phyloP scores from a whole-genome alignment of 73 alveolate species.

The Paramecium sonneborni region DNA sequence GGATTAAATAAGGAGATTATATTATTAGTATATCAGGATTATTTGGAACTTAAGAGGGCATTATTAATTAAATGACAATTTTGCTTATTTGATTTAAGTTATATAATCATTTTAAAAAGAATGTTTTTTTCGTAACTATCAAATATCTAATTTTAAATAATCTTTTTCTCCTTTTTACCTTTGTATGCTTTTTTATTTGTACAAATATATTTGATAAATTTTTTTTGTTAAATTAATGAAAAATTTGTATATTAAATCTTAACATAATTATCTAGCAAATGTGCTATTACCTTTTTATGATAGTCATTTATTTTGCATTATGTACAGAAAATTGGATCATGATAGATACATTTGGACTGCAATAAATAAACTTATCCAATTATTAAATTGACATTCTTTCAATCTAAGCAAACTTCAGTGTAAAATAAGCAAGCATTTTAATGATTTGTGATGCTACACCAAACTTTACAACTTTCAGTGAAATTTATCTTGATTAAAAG shows the following conservation, averaged over 20 bases:
- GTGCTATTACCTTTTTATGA: background rate
- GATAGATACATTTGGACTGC: background rate
- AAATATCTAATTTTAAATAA: background rate
- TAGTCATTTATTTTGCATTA: background rate
- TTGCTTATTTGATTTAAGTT: background rate
- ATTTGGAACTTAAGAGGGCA: constrained; percentile 39
- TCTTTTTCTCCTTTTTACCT: too few species aligned
- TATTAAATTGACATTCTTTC: background rate
- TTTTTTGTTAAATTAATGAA: background rate
- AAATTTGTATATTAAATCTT: background rate
- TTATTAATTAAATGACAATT: constrained; percentile 17
- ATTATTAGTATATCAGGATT: background rate
- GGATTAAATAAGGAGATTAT: constrained; percentile 20
- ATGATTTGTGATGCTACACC: constrained; percentile 16
- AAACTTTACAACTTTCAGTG: background rate
- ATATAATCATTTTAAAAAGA: background rate
- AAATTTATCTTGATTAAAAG: background rate
- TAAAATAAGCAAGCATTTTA: background rate
- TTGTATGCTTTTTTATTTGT: too few species aligned
- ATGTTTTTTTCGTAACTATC: background rate
- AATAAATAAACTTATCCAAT: background rate
- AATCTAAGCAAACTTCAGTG: background rate
- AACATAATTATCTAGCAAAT: background rate
- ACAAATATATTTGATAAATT: too few species aligned
- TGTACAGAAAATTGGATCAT: background rate